Evolutionary conservation across 768 basidiomycete species (phyloP), one percentile per base, ranked within the genome.

Genomic region (Terana coerulea): DNA sequence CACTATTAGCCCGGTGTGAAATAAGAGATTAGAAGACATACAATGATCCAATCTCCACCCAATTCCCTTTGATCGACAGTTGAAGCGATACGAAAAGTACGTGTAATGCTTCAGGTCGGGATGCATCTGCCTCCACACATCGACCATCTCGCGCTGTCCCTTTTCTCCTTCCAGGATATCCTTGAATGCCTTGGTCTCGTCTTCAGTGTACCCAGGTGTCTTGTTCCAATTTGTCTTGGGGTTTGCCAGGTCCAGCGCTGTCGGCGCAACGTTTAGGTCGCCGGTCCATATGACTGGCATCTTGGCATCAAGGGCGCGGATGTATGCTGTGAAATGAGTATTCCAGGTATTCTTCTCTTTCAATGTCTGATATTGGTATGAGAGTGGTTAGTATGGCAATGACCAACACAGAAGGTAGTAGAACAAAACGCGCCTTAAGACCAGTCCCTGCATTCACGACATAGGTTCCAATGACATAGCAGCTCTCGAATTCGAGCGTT

Each of bases 21-120:
- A 34, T 25, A 22, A n/a, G n/a, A n/a, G n/a, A n/a, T n/a, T n/a
- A n/a, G n/a, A 33, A 60, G 34, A 59, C 67, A 69, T 72, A 91
- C 90, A 91, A 74, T 84, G 85, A 63, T 95, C 92, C 24, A 95
- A 68, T 57, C 92, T 76, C 92, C 92, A 95, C 1, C 91, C 91
- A 40, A 91, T 76, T 3, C 90, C 87, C 61, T 92, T 94, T 48
- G 62, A 64, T 24, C 92, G 74, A 64, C 87, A 88, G 55, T 89
- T 82, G 69, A 91, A 91, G 24, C 88, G 79, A 62, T 89, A 92
- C 3, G 86, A 86, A 56, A 86, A 93, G 64, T 92, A 94, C 0
- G 88, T 88, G 66, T 88, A 95, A 58, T 88, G 84, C n/a, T 69
- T 72, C n/a, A 77, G 68, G 14, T 75, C 69, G 6, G 86, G 88